Conservation (phyloP, 805 yeast species). For the Nakazawaea pomicola region DNA sequence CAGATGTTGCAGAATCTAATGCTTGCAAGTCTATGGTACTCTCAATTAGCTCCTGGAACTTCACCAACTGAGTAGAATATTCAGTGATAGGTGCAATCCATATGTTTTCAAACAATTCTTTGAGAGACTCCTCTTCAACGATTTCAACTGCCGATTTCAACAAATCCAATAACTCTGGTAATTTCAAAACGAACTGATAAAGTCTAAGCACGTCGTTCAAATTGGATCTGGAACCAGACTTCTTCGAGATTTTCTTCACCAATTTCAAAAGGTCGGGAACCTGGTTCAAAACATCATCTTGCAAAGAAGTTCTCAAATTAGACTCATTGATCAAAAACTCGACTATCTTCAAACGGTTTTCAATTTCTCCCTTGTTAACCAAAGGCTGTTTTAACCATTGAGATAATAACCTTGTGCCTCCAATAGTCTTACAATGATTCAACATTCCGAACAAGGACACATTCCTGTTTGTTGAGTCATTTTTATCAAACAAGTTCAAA, state of each 20-base stretch:
- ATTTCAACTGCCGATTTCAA: constrained; percentile 26
- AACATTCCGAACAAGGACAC: constrained; percentile 73
- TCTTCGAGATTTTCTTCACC: constrained; percentile 54
- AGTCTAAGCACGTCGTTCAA: constrained; percentile 87
- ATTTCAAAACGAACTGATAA: constrained; percentile 67
- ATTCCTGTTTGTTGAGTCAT: constrained; percentile 36
- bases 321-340: constrained; percentile 67
- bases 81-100: constrained; percentile 59
- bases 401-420: constrained; percentile 83
- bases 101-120: constrained; percentile 34
- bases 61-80: constrained; percentile 47
- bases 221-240: constrained; percentile 41
- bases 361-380: constrained; percentile 55
- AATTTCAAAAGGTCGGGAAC: constrained; percentile 84
- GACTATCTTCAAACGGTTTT: constrained; percentile 70
- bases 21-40: constrained; percentile 87
- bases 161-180: constrained; percentile 64
- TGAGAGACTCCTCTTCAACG: constrained; percentile 18
- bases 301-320: constrained; percentile 57
- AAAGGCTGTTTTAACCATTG: constrained; percentile 98
- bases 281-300: constrained; percentile 58
- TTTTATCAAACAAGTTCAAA: constrained; percentile 63
- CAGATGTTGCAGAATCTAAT: constrained; percentile 66
- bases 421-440: constrained; percentile 81
- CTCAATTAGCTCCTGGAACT: constrained; percentile 82